Evolutionary conservation across 306 rosid species (phyloP).

Genomic region (Urtica urens): DNA sequence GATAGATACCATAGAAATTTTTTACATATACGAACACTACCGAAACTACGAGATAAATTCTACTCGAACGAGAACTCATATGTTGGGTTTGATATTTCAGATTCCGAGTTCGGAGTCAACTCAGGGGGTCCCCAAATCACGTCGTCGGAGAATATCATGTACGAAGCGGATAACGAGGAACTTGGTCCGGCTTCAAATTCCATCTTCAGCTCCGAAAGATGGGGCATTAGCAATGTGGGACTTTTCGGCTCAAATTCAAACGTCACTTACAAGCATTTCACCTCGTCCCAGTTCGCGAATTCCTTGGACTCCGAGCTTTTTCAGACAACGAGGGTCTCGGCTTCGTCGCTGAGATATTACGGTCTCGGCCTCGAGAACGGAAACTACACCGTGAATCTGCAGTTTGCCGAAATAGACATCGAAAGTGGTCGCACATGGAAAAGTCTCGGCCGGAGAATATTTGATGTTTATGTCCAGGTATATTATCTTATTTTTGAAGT

Average conservation of each 20-base stretch:
- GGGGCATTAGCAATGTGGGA: conserved; percentile 79
- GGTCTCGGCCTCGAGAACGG: conserved; percentile 72
- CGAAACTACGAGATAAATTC: neutral
- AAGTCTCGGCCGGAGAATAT: conserved; percentile 59
- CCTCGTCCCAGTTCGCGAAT: conserved; percentile 32
- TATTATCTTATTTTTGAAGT: no score
- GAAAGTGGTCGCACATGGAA: conserved; percentile 29
- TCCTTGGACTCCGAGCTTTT: conserved; percentile 43
- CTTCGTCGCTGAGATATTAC: conserved; percentile 74
- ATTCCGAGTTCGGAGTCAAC: conserved; percentile 50
- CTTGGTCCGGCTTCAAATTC: conserved; percentile 65
- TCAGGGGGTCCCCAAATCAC: conserved; percentile 49
- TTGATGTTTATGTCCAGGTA: conserved; percentile 75
- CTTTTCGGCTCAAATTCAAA: conserved; percentile 17
- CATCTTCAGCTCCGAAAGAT: conserved; percentile 34
- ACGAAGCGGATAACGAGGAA: conserved; percentile 35
- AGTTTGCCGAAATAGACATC: conserved; percentile 46
- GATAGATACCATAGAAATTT: no score
- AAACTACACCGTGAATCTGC: conserved; percentile 49
- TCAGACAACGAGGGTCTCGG: conserved; percentile 59
- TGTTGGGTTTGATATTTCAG: conserved; percentile 18
- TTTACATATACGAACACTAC: no score
- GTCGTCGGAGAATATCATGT: conserved; percentile 24
- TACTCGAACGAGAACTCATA: neutral
- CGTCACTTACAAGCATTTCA: conserved; percentile 20